phyloP scores from a whole-genome alignment of 139 green algal species.

The Picochlorum sp. region DNA sequence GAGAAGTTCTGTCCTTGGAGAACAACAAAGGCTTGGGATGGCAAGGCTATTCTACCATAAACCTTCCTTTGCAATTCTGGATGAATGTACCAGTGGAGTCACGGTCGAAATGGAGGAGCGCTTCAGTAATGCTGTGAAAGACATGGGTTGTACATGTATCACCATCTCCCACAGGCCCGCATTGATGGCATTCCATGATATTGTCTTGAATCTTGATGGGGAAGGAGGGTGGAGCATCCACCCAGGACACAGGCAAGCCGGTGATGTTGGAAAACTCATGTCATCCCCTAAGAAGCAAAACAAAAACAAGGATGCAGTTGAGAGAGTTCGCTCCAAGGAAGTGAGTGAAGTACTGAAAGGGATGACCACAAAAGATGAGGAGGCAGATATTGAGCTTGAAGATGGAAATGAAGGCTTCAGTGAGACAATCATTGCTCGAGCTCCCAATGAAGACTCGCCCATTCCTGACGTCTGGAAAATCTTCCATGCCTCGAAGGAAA shows the following conservation, averaged over 20 bases:
- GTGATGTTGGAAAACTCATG: not conserved
- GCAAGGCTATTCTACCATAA: constrained; percentile 66
- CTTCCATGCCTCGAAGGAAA: constrained; percentile 12
- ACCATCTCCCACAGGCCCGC: constrained; percentile 71
- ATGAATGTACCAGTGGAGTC: constrained; percentile 70
- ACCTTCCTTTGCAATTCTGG: constrained; percentile 64
- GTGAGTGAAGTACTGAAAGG: constrained; percentile 21
- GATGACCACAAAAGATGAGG: constrained; percentile 10
- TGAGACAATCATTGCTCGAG: constrained; percentile 20
- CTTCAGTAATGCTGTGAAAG: constrained; percentile 47
- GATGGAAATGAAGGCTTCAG: constrained; percentile 30
- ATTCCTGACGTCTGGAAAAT: constrained; percentile 3
- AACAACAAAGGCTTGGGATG: constrained; percentile 71
- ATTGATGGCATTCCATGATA: constrained; percentile 71
- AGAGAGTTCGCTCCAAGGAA: not conserved
- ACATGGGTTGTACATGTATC: constrained; percentile 63
- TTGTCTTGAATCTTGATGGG: constrained; percentile 63
- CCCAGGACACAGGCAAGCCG: constrained; percentile 20
- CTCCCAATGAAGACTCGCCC: not conserved
- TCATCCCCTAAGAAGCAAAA: not conserved
- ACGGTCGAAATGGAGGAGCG: constrained; percentile 71
- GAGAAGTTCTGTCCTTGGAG: constrained; percentile 50
- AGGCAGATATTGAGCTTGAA: constrained; percentile 13
- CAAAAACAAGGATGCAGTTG: not conserved
- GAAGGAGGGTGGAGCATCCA: constrained; percentile 65